These are phyloP conservation scores for Keithomyces neogunnii DNA, from an alignment of 2,329 filamentous ascomycete genomes.

Conservation along the genomic window DNA sequence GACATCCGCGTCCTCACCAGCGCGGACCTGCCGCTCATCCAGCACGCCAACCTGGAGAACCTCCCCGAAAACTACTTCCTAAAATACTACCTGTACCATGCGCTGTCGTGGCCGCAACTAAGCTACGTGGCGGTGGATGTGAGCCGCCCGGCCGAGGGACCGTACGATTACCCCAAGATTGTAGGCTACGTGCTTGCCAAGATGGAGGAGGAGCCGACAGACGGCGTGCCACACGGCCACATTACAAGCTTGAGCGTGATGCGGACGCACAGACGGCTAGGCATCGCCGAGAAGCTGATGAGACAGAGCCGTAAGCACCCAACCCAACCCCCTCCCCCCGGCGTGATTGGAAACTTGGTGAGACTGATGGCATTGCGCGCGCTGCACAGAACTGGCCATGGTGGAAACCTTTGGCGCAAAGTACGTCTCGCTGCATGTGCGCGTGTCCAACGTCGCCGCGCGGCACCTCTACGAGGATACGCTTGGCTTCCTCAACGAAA, in stretches of 20 bases:
- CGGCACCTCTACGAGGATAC: constrained; percentile 90
- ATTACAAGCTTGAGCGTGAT: constrained; percentile 94
- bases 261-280: constrained; percentile 84
- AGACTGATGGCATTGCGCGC: not conserved
- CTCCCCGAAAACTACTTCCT: constrained; percentile 99
- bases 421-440: constrained; percentile 94
- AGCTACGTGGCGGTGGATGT: constrained; percentile 94
- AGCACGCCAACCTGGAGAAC: constrained; percentile 98
- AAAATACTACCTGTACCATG: constrained; percentile 99
- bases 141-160: constrained; percentile 65
- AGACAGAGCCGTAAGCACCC: constrained; percentile 67
- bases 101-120: constrained; percentile 94
- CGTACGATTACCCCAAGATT: constrained; percentile 90
- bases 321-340: not conserved
- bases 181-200: constrained; percentile 99
- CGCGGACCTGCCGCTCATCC: constrained; percentile 82
- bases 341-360: not conserved
- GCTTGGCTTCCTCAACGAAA: constrained; percentile 79
- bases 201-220: constrained; percentile 96
- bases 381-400: constrained; percentile 74
- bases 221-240: constrained; percentile 88
- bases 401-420: constrained; percentile 84
- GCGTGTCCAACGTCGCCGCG: constrained; percentile 85
- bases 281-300: constrained; percentile 97
- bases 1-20: constrained; percentile 82